A percentile compares a stretch with the other conserved stretches of the same genome.
These are phyloP conservation scores for Myriosclerotinia duriaeana DNA, from an alignment of 2,329 filamentous ascomycete genomes.

Conservation along the genomic window DNA sequence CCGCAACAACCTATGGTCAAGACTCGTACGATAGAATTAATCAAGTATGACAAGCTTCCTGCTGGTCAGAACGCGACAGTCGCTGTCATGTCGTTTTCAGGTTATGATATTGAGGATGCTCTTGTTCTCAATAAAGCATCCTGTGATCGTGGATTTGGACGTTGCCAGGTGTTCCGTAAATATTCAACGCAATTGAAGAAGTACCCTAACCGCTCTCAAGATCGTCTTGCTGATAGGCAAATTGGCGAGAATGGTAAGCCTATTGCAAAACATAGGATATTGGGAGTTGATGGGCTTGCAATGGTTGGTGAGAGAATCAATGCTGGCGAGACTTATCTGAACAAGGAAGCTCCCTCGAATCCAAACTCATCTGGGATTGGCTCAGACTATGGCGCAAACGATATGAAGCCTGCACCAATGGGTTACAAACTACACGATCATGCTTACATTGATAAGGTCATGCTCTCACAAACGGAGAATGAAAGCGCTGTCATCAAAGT, in stretches of 20 bases:
- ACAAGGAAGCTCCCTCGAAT: slow-evolving; percentile 83
- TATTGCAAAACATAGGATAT: slow-evolving; percentile 66
- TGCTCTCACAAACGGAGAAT: slow-evolving; percentile 85
- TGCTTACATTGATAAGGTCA: slow-evolving; percentile 92
- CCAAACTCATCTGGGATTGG: slow-evolving; percentile 71
- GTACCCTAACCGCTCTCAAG: slow-evolving; percentile 77
- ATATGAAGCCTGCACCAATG: slow-evolving; percentile 64
- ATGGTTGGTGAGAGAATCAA: slow-evolving; percentile 79
- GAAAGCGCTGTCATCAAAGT: slow-evolving; percentile 89
- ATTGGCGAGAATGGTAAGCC: slow-evolving; percentile 56
- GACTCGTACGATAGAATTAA: slow-evolving; percentile 91
- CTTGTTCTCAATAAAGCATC: slow-evolving; percentile 96
- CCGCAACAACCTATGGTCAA: slow-evolving; percentile 98
- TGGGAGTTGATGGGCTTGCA: slow-evolving; percentile 86
- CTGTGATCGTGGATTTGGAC: slow-evolving; percentile 89
- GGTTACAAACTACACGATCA: slow-evolving; percentile 83
- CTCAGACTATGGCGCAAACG: slow-evolving; percentile 61
- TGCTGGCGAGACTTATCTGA: slow-evolving; percentile 80
- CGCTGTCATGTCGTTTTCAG: slow-evolving; percentile 98
- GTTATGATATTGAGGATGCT: slow-evolving; percentile 99
- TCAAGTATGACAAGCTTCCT: slow-evolving; percentile 95
- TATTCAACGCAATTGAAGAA: slow-evolving; percentile 82
- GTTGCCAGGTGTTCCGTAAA: slow-evolving; percentile 98
- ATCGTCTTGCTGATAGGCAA: slow-evolving; percentile 63
- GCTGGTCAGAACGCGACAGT: slow-evolving; percentile 97